Percentiles rank a stretch among this genome's conserved stretches.
phyloP scores from a whole-genome alignment of 208 protist species.

The Histomonas meleagridis region DNA sequence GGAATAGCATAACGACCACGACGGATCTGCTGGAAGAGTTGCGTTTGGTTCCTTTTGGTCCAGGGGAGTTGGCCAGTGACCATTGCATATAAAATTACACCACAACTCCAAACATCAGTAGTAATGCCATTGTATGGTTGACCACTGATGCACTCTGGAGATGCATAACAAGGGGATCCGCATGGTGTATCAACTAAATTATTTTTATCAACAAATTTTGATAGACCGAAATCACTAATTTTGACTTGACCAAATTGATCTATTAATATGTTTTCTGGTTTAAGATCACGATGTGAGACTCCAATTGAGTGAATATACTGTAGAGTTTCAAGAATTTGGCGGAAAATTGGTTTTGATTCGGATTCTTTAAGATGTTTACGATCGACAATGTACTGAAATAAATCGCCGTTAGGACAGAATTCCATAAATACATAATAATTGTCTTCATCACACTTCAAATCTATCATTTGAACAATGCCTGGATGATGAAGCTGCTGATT shows the following conservation, averaged over 20 bases:
- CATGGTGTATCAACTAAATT: not conserved
- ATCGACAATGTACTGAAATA: slow-evolving; percentile 12
- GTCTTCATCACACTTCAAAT: not conserved
- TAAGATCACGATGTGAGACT: not conserved
- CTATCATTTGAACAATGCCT: not conserved
- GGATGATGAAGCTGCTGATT: not conserved
- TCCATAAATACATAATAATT: not conserved
- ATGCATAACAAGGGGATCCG: slow-evolving; percentile 28
- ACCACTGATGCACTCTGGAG: not conserved
- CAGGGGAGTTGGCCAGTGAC: slow-evolving; percentile 10
- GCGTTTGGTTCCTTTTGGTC: slow-evolving; percentile 15
- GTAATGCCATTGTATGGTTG: not conserved
- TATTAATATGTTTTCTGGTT: not conserved
- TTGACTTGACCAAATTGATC: not conserved
- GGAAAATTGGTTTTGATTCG: not conserved
- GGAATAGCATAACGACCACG: not conserved
- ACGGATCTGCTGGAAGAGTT: slow-evolving; percentile 2
- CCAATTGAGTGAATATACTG: slow-evolving; percentile 2
- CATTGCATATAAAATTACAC: slow-evolving; percentile 15
- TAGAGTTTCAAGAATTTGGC: not conserved
- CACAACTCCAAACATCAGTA: not conserved
- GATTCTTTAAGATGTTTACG: not conserved
- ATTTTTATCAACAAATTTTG: not conserved
- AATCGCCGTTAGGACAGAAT: not conserved
- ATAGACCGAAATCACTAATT: slow-evolving; percentile 25